phyloP scores from a whole-genome alignment of 1,284 basidiomycete genomes.

The Malassezia globosa region DNA sequence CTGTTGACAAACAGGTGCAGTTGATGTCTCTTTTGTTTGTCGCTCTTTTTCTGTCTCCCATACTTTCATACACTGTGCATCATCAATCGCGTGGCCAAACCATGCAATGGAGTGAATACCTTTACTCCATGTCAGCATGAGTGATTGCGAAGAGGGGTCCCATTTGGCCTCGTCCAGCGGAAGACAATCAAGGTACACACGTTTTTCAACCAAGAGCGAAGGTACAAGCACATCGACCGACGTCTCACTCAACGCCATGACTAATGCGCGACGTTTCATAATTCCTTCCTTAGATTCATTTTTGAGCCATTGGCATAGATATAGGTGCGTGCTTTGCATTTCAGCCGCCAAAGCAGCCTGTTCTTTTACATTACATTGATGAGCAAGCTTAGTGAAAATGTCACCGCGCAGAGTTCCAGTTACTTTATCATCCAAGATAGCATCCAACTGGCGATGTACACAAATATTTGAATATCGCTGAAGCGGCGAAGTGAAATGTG shows the following conservation, averaged over 20 bases:
- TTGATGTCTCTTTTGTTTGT: background rate
- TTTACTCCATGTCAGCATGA: conserved; percentile 63
- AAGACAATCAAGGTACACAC: conserved; percentile 97
- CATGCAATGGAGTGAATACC: conserved; percentile 72
- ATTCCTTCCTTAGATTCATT: background rate
- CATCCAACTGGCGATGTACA: conserved; percentile 91
- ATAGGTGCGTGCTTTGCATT: conserved; percentile 89
- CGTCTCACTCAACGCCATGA: conserved; percentile 83
- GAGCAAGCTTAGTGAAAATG: conserved; percentile 89
- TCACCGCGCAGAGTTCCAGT: conserved; percentile 77
- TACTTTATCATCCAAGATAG: conserved; percentile 50
- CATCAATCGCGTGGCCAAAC: conserved; percentile 76
- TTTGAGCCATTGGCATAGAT: conserved; percentile 66
- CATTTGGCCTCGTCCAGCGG: conserved; percentile 74
- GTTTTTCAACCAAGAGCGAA: conserved; percentile 94
- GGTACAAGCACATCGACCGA: conserved; percentile 89
- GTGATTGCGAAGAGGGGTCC: conserved; percentile 76
- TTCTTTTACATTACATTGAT: conserved; percentile 61
- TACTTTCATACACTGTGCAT: conserved; percentile 49
- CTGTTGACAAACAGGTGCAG: conserved; percentile 13
- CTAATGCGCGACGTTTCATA: conserved; percentile 56
- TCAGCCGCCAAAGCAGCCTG: conserved; percentile 82
- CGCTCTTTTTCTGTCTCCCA: conserved; percentile 14
- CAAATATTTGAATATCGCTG: conserved; percentile 73
- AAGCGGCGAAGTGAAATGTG: conserved; percentile 68